phyloP scores from a whole-genome alignment of 108 stramenopile species.

The Fistulifera pelliculosa region DNA sequence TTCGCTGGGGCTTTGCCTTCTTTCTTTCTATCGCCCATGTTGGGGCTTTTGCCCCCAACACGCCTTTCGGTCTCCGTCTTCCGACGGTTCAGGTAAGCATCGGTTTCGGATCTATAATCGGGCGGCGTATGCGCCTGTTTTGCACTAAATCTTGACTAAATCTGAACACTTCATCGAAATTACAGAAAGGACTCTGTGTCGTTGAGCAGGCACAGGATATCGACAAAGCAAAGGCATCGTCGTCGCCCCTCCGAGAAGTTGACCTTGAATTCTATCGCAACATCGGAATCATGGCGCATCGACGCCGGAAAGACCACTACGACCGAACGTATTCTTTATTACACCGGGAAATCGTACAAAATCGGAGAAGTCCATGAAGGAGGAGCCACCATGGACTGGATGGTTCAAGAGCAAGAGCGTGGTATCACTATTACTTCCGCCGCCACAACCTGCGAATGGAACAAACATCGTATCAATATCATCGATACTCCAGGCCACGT shows the following conservation, averaged over 20 bases:
- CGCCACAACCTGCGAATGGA: conserved; percentile 95
- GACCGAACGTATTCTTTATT: conserved; percentile 97
- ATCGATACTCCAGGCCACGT: conserved; percentile 84
- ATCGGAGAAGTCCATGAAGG: conserved; percentile 99
- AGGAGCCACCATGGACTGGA: conserved; percentile 99
- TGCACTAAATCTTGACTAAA: too few species aligned
- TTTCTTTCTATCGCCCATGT: neutral
- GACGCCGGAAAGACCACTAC: conserved; percentile 99
- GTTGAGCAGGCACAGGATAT: conserved; percentile 39
- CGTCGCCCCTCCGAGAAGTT: conserved; percentile 65
- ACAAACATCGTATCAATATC: conserved; percentile 92
- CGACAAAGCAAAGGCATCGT: conserved; percentile 58
- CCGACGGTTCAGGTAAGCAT: too few species aligned
- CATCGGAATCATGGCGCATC: conserved; percentile 99
- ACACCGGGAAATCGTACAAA: conserved; percentile 96
- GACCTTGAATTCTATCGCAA: conserved; percentile 87
- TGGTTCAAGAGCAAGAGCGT: conserved; percentile 99
- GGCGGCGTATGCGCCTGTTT: too few species aligned
- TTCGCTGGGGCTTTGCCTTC: too few species aligned
- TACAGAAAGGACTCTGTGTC: too few species aligned
- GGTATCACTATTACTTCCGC: conserved; percentile 99
- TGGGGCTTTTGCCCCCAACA: neutral
- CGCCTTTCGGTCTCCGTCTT: neutral
- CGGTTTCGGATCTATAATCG: too few species aligned
- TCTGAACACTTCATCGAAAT: too few species aligned